Evolutionary conservation across 2,329 filamentous ascomycete genomes (phyloP).

Genomic region (Nemania sp.): DNA sequence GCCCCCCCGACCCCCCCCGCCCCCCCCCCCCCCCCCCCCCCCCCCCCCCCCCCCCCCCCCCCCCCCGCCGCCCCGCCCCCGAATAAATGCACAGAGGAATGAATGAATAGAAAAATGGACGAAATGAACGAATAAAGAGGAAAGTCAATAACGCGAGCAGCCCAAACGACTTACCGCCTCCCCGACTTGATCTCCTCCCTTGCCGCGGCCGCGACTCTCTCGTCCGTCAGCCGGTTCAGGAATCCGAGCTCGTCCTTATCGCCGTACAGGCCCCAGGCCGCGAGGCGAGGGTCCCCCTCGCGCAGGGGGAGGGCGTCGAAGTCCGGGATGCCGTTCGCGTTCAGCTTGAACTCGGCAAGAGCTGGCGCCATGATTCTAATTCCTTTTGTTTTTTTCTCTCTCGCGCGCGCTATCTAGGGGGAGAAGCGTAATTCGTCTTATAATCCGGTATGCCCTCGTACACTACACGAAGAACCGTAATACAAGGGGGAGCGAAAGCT

Average conservation of each 20-base stretch:
- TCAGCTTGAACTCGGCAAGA: slow-evolving; percentile 39
- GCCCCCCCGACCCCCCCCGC: no score
- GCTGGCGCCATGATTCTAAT: slow-evolving; percentile 38
- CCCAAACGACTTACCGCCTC: slow-evolving; percentile 43
- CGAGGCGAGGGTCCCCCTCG: slow-evolving; percentile 49
- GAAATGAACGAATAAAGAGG: slow-evolving; percentile 2
- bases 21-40: no score
- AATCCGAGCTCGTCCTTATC: slow-evolving; percentile 62
- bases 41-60: no score
- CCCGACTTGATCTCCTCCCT: slow-evolving; percentile 59
- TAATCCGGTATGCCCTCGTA: no score
- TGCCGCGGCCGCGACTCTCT: slow-evolving; percentile 55
- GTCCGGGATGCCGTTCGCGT: slow-evolving; percentile 50
- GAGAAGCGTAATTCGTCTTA: no score
- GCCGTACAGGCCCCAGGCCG: slow-evolving; percentile 58
- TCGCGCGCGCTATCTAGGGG: background rate
- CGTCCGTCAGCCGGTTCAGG: slow-evolving; percentile 63
- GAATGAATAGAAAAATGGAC: background rate
- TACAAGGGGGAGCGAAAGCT: no score
- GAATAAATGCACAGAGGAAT: no score
- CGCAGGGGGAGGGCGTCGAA: slow-evolving; percentile 55
- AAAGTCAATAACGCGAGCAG: background rate
- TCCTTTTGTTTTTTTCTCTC: background rate
- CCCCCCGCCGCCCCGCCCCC: no score
- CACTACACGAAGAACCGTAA: no score